These are phyloP conservation scores for Solanum bukasovii DNA, from an alignment of 257 asterid species.

Conservation along the genomic window DNA sequence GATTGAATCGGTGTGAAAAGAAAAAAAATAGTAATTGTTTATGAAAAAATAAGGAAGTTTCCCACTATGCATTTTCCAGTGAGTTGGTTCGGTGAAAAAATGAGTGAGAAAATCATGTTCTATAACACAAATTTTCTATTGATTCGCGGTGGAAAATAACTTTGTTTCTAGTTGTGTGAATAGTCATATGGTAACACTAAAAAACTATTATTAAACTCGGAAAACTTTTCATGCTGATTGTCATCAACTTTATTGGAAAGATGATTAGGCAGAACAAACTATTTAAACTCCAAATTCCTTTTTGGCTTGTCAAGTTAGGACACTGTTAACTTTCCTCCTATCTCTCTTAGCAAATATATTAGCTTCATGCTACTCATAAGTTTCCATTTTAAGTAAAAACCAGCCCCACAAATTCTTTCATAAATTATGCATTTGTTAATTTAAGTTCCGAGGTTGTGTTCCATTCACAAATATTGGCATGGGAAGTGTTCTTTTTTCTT, in stretches of 20 bases:
- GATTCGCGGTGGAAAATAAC: neutral
- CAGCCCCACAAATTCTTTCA: neutral
- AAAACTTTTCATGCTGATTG: constrained; percentile 7
- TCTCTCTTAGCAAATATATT: neutral
- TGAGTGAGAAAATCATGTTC: neutral
- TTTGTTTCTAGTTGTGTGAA: neutral
- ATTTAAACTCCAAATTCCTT: constrained; percentile 25
- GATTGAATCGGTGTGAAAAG: neutral
- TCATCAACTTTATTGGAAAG: constrained; percentile 12
- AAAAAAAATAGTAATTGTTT: neutral
- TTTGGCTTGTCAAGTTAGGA: neutral
- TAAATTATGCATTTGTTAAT: neutral
- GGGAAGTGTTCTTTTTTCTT: constrained; percentile 26
- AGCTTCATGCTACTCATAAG: neutral
- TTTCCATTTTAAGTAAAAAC: neutral
- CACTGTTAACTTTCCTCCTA: constrained; percentile 3
- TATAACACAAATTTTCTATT: neutral
- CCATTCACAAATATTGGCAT: constrained; percentile 14
- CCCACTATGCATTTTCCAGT: neutral
- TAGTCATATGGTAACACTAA: constrained; percentile 6
- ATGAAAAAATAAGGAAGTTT: neutral
- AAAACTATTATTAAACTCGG: neutral
- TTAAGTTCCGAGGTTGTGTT: neutral
- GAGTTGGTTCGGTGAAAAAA: neutral
- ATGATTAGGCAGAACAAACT: constrained; percentile 26